A percentile compares a stretch with the other conserved stretches of the same genome.
phyloP scores from a whole-genome alignment of 2,329 filamentous ascomycete genomes.

The Alternaria hordeiaustralica region DNA sequence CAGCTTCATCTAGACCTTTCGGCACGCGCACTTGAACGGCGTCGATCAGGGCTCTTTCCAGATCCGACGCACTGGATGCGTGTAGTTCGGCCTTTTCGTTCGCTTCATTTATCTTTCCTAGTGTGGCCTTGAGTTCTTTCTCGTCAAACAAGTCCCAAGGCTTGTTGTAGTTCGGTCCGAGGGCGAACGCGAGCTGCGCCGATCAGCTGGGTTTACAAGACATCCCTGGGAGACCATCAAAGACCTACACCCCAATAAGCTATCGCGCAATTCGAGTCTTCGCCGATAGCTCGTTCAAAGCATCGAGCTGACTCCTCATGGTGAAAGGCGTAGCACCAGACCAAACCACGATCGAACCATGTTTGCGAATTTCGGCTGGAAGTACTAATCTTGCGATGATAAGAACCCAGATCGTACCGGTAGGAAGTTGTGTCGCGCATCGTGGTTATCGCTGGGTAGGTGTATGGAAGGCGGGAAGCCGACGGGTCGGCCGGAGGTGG shows the following conservation, averaged over 20 bases:
- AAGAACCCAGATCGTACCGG: slow-evolving; percentile 65
- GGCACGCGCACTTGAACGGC: slow-evolving; percentile 62
- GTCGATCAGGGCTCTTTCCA: slow-evolving; percentile 68
- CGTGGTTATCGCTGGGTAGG: neutral
- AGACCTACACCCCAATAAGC: slow-evolving; percentile 67
- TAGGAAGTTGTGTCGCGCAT: slow-evolving; percentile 19
- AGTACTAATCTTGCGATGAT: slow-evolving; percentile 63
- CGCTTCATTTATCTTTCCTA: slow-evolving; percentile 58
- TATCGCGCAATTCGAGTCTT: slow-evolving; percentile 65
- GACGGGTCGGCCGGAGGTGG: neutral
- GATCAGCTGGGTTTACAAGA: slow-evolving; percentile 43
- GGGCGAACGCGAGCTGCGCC: slow-evolving; percentile 63
- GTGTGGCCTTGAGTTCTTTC: slow-evolving; percentile 61
- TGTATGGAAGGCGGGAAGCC: neutral
- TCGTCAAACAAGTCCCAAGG: slow-evolving; percentile 75
- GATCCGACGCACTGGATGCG: slow-evolving; percentile 49
- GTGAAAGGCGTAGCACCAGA: slow-evolving; percentile 79
- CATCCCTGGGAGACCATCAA: neutral
- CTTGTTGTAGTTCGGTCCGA: slow-evolving; percentile 82
- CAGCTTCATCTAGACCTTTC: slow-evolving; percentile 48
- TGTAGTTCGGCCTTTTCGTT: slow-evolving; percentile 53
- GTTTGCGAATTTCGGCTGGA: slow-evolving; percentile 59
- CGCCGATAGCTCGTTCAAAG: slow-evolving; percentile 65
- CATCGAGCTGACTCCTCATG: slow-evolving; percentile 73
- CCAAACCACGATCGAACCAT: slow-evolving; percentile 76